Evolutionary conservation across 495 filamentous ascomycete genomes (phyloP).

Genomic region (Talaromyces trachyspermus): DNA sequence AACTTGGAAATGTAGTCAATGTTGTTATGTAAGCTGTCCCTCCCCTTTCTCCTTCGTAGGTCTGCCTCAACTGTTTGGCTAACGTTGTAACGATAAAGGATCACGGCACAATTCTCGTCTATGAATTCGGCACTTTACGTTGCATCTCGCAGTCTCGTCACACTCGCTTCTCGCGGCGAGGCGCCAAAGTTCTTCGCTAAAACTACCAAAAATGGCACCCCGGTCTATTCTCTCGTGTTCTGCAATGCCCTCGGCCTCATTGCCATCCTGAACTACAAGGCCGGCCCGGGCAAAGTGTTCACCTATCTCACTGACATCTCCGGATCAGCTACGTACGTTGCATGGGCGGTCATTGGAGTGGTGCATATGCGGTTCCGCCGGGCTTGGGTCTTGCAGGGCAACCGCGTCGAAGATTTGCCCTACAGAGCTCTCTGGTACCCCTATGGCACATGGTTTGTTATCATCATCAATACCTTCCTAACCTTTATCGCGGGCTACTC

Average conservation of each 20-base stretch:
- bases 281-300: constrained; percentile 23
- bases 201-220: constrained; percentile 46
- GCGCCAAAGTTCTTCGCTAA: constrained; percentile 44
- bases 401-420: constrained; percentile 44
- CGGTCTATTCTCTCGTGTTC: constrained; percentile 36
- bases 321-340: constrained; percentile 56
- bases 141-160: constrained; percentile 51
- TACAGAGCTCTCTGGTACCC: constrained; percentile 54
- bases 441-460: constrained; percentile 53
- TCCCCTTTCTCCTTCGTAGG: background rate
- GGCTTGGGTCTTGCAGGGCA: constrained; percentile 50
- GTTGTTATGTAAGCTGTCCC: constrained; percentile 41
- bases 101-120: constrained; percentile 2
- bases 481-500: constrained; percentile 59
- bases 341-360: constrained; percentile 58
- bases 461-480: constrained; percentile 54
- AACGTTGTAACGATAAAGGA: background rate
- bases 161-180: constrained; percentile 44
- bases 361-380: constrained; percentile 61
- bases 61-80: background rate
- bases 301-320: constrained; percentile 55
- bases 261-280: constrained; percentile 37
- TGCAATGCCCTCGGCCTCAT: constrained; percentile 39
- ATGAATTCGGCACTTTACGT: constrained; percentile 52
- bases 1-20: constrained; percentile 58